Base-by-base conservation (phyloP, 257 asterid genomes). In the Plectranthus barbatus region DNA sequence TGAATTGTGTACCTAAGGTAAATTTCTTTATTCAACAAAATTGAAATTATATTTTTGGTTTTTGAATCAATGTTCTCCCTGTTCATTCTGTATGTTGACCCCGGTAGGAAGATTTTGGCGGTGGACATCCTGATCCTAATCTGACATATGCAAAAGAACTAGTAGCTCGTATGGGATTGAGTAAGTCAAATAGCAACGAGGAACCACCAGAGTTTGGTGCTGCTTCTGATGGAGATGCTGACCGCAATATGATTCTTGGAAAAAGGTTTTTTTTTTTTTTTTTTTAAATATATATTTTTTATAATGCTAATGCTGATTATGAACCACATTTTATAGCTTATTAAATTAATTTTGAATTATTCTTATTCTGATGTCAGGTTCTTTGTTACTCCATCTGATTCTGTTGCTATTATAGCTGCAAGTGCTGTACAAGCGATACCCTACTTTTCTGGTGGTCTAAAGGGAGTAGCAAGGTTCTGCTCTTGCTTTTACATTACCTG, bases 171-270 rank as follows among this genome's bases (percentile, higher is more conserved):
- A 92, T 92, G 99, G 99, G 99, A 56, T 73, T 92, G 80, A 79
- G 94, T 7, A 89, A 87, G 83, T 66, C 86, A 29, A 57, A 71
- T 58, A 58, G 80, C 54, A 95, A 74, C 55, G 66, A 79, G 55
- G 84, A 92, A 55, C 97, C 99, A 52, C 99, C 99, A 23, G 99
- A 92, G 79, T 92, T 92, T 79, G 99, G 99, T 31, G 99, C 99
- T 62, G 99, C 99, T 73, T 94, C 97, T 73, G 99, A 92, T 78
- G 99, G 99, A 68, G 99, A 92, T 82, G 99, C 97, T 20, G 99
- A 92, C 72, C 95, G 99, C 66, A 92, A 92, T 62, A 92, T 92
- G 99, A 31, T 92, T 73, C 96, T 92, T 13, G 99, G 99, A 18
- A 92, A 92, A 79, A 86, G 96, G 99, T 81, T 50, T 39, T 39